Percentiles rank a stretch among this genome's conserved stretches.
These are phyloP conservation scores for Paramecium bursaria DNA, from an alignment of 73 alveolate species.

Conservation along the genomic window DNA sequence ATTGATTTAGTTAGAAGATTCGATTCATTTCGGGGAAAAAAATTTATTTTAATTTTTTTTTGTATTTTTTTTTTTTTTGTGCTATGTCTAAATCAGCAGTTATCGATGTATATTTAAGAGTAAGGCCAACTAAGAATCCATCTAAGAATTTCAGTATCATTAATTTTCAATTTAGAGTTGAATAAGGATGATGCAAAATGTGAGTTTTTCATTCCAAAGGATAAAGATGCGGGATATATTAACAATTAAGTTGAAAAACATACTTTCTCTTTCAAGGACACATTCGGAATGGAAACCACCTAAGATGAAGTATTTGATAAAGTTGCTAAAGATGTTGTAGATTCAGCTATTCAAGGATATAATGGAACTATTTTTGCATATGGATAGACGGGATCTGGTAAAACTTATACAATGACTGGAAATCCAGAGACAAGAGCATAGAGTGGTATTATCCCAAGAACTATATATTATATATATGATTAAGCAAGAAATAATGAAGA, in stretches of 20 bases:
- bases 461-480: slow-evolving; percentile 96
- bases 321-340: slow-evolving; percentile 95
- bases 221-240: slow-evolving; percentile 84
- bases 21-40: too few species aligned
- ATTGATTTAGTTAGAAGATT: slow-evolving; percentile 1
- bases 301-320: slow-evolving; percentile 53
- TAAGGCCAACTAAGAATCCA: slow-evolving; percentile 79
- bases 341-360: slow-evolving; percentile 96
- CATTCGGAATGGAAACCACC: slow-evolving; percentile 70
- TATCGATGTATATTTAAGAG: slow-evolving; percentile 81
- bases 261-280: slow-evolving; percentile 87
- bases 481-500: slow-evolving; percentile 93
- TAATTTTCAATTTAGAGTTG: slow-evolving; percentile 47
- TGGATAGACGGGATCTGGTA: slow-evolving; percentile 99
- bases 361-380: slow-evolving; percentile 99
- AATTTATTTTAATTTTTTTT: too few species aligned
- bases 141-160: slow-evolving; percentile 62
- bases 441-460: slow-evolving; percentile 98
- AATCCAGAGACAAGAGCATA: slow-evolving; percentile 88
- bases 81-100: slow-evolving; percentile 69
- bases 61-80: neutral
- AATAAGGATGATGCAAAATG: slow-evolving; percentile 69
- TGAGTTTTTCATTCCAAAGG: slow-evolving; percentile 73
- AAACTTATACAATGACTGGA: slow-evolving; percentile 99
- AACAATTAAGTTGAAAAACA: slow-evolving; percentile 88